A percentile compares a stretch with the other conserved stretches of the same genome.
phyloP scores from a whole-genome alignment of 208 protist genomes.

The Angomonas desouzai region DNA sequence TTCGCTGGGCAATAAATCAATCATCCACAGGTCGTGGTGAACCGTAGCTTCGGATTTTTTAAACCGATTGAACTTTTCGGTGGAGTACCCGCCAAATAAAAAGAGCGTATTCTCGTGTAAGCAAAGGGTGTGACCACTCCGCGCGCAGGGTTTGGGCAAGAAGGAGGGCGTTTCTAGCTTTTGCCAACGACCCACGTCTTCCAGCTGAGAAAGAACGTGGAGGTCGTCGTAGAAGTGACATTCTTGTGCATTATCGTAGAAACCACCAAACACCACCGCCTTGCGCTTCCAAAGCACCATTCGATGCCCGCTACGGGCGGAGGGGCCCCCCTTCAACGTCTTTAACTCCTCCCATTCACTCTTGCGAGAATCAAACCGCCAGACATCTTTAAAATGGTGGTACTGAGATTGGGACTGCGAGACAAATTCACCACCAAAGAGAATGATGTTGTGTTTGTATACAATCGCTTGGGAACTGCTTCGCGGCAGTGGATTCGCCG shows the following conservation, averaged over 20 bases:
- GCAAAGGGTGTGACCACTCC: slow-evolving; percentile 81
- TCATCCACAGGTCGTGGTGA: slow-evolving; percentile 87
- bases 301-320: slow-evolving; percentile 85
- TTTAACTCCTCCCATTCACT: slow-evolving; percentile 88
- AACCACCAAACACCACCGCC: slow-evolving; percentile 89
- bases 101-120: slow-evolving; percentile 83
- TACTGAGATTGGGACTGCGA: slow-evolving; percentile 92
- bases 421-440: slow-evolving; percentile 90
- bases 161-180: slow-evolving; percentile 45
- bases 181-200: slow-evolving; percentile 66
- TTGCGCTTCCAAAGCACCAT: slow-evolving; percentile 88
- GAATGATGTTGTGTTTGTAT: slow-evolving; percentile 83
- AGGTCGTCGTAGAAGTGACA: slow-evolving; percentile 88
- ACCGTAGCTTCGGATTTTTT: slow-evolving; percentile 86
- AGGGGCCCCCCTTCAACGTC: slow-evolving; percentile 72
- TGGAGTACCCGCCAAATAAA: slow-evolving; percentile 89
- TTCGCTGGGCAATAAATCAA: slow-evolving; percentile 25
- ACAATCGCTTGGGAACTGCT: slow-evolving; percentile 80
- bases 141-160: slow-evolving; percentile 16
- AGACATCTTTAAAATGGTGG: slow-evolving; percentile 89
- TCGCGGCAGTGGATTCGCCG: slow-evolving; percentile 66
- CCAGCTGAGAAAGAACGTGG: slow-evolving; percentile 79
- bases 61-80: slow-evolving; percentile 86
- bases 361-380: slow-evolving; percentile 68
- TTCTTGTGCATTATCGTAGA: slow-evolving; percentile 89